phyloP scores from a whole-genome alignment of 306 rosid genomes.

The Rubus idaeus region DNA sequence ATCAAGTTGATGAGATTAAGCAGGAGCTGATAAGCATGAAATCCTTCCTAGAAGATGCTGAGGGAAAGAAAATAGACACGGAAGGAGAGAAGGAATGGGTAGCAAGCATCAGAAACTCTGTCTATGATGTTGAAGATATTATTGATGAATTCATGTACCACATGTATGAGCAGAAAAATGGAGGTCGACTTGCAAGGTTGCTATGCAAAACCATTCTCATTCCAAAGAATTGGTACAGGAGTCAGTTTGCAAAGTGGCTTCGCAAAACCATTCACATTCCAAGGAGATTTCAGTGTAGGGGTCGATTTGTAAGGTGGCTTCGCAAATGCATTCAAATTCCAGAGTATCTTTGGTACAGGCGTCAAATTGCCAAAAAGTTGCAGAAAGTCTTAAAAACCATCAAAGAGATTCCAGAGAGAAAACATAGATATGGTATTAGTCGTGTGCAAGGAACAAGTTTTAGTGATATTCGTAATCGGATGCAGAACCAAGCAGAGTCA shows the following conservation, averaged over 20 bases:
- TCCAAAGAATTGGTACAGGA: not conserved
- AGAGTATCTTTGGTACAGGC: slow-evolving; percentile 3
- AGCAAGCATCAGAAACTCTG: not conserved
- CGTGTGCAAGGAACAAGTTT: not conserved
- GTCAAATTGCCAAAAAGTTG: not conserved
- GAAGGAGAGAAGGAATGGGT: slow-evolving; percentile 5
- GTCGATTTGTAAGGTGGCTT: not conserved
- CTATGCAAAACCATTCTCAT: not conserved
- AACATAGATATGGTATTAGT: not conserved
- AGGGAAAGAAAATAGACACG: not conserved
- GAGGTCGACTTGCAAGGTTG: slow-evolving; percentile 6
- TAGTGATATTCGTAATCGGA: not conserved
- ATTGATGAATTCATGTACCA: slow-evolving; percentile 2
- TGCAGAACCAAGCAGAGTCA: slow-evolving; percentile 7
- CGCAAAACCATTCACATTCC: slow-evolving; percentile 3
- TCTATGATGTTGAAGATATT: slow-evolving; percentile 9
- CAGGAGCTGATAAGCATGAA: not conserved
- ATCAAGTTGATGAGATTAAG: slow-evolving; percentile 6
- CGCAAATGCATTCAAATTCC: slow-evolving; percentile 3
- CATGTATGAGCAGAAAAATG: not conserved
- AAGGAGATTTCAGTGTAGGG: not conserved
- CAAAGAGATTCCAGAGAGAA: slow-evolving; percentile 2
- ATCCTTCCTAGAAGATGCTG: not conserved
- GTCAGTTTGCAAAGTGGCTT: not conserved
- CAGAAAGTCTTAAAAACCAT: not conserved